Evolutionary conservation across 202 grass and related monocot species (phyloP).

Genomic region (Zizania palustris): DNA sequence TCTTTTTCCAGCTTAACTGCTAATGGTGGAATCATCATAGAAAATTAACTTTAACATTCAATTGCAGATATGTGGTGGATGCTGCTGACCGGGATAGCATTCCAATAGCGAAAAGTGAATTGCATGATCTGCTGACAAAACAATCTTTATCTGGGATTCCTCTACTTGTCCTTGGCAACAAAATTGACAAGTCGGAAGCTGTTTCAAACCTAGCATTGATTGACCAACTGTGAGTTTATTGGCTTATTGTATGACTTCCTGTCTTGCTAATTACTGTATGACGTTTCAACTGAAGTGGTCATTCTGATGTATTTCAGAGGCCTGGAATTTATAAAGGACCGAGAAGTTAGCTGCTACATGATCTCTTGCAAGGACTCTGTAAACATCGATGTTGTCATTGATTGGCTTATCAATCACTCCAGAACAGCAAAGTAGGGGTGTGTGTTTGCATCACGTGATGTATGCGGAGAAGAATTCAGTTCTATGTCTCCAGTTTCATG

Average conservation of each 20-base stretch:
- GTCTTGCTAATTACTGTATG: neutral
- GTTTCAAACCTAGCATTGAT: constrained; percentile 78
- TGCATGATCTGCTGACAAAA: constrained; percentile 75
- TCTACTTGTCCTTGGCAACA: constrained; percentile 81
- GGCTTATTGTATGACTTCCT: too few relatives aligned
- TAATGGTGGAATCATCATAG: constrained; percentile 21
- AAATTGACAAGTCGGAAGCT: constrained; percentile 87
- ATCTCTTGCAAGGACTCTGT: constrained; percentile 96
- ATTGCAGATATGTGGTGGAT: constrained; percentile 76
- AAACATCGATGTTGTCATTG: constrained; percentile 86
- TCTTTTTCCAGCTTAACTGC: constrained; percentile 21
- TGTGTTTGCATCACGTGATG: constrained; percentile 45
- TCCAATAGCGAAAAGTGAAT: constrained; percentile 76
- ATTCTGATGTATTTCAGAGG: constrained; percentile 54
- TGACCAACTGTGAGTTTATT: constrained; percentile 74
- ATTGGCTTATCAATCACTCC: constrained; percentile 97
- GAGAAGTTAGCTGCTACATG: constrained; percentile 92
- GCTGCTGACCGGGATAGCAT: constrained; percentile 75
- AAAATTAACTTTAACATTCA: constrained; percentile 33
- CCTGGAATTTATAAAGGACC: constrained; percentile 72
- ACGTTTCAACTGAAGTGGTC: constrained; percentile 43
- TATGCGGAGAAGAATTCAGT: constrained; percentile 34
- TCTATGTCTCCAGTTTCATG: constrained; percentile 36
- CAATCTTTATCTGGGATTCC: constrained; percentile 78
- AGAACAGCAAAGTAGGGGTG: constrained; percentile 67